Conservation (phyloP, 257 asterid genomes). For the Solanum etuberosum region DNA sequence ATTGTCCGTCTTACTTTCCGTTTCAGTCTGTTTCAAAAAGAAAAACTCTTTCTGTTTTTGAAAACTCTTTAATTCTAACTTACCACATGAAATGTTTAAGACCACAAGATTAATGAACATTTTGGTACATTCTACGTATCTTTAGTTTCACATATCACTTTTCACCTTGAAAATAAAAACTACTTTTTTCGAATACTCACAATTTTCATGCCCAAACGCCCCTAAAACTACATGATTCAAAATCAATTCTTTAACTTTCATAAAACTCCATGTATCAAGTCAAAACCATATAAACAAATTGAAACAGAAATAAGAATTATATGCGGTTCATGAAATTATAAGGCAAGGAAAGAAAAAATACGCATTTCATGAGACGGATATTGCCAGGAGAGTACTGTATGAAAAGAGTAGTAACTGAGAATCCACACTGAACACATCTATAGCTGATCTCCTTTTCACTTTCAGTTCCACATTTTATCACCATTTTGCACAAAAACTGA, state of each 20-base stretch:
- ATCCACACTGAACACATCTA: slow-evolving; percentile 63
- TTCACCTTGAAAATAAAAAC: background rate
- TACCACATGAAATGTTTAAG: background rate
- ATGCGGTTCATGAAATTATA: background rate
- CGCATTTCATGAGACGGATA: slow-evolving; percentile 86
- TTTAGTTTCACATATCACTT: background rate
- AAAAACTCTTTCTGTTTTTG: background rate
- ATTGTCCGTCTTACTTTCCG: background rate
- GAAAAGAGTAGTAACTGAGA: slow-evolving; percentile 47
- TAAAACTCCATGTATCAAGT: background rate
- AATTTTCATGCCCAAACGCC: background rate
- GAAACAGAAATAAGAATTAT: background rate
- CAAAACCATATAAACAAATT: background rate
- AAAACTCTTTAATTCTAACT: background rate
- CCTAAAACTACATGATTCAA: background rate
- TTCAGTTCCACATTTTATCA: background rate
- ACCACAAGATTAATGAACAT: background rate
- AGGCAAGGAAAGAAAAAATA: slow-evolving; percentile 9
- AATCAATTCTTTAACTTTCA: no score
- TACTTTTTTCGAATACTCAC: background rate
- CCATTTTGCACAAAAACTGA: background rate
- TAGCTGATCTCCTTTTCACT: background rate
- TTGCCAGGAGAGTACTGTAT: slow-evolving; percentile 87
- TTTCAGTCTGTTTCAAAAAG: background rate
- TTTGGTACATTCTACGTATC: background rate